Evolutionary conservation across 371 early-diverging fungal genomes (phyloP), one percentile per base, ranked within the genome.

Genomic region (Mortierella sp.): DNA sequence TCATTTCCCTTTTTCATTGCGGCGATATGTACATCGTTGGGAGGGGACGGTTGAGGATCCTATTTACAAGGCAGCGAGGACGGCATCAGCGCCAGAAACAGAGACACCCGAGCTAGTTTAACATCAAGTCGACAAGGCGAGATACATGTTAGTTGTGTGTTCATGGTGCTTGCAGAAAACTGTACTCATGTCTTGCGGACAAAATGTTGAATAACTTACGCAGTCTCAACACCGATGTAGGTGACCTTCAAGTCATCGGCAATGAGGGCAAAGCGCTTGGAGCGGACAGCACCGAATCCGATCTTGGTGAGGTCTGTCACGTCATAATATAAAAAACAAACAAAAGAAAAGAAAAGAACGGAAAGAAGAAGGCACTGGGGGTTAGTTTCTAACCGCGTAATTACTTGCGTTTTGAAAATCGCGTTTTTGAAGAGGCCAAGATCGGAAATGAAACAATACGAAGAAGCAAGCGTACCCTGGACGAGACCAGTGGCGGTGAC

Each of bases 181-280:
- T n/a, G n/a, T n/a, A n/a, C n/a, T n/a, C n/a, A n/a, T n/a, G n/a
- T n/a, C n/a, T n/a, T n/a, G n/a, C n/a, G n/a, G n/a, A n/a, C n/a
- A n/a, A n/a, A n/a, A n/a, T n/a, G n/a, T n/a, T n/a, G n/a, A n/a
- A n/a, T n/a, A 66, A 66, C 76, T 76, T 70, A 77, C 72, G 16
- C 71, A 64, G 79, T 71, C 71, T 94, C 95, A 45, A 95, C 94
- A 76, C 93, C 95, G 41, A 94, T 77, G 78, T 93, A 92, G 45
- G 85, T 89, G 71, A 95, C 90, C 74, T 89, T 88, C 44, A 93
- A 86, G 68, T 95, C 88, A 83, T 94, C 91, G 13, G 92, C 86
- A 37, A 94, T 77, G 55, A 94, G 73, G 24, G 94, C 95, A 70
- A 91, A 94, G 66, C 95, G 90, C 82, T 93, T 79, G 73, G 88